Conservation (phyloP, 495 filamentous ascomycete species). For the Pseudomonodictys pantanalensis region DNA sequence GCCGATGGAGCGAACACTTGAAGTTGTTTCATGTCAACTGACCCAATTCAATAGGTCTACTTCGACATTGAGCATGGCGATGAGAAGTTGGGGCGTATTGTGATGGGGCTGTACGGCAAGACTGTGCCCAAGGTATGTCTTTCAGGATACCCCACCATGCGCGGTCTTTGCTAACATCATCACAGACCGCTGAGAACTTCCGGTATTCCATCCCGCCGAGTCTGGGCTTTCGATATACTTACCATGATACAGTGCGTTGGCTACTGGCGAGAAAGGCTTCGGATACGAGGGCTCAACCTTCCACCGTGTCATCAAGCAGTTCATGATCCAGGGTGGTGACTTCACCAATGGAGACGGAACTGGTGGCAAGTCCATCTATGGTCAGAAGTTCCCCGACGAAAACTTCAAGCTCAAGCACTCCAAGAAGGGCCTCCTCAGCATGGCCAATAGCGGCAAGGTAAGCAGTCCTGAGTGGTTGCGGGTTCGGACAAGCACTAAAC, state of each 20-base stretch:
- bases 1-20: neutral
- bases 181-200: conserved; percentile 93
- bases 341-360: conserved; percentile 95
- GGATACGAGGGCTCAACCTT: conserved; percentile 94
- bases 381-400: conserved; percentile 92
- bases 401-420: conserved; percentile 98
- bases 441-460: too few species aligned
- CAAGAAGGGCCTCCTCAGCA: conserved; percentile 66
- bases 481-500: neutral
- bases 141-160: neutral
- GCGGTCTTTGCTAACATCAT: conserved; percentile 14
- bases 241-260: conserved; percentile 60
- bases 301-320: conserved; percentile 97
- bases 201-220: conserved; percentile 45
- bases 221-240: conserved; percentile 21
- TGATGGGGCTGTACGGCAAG: conserved; percentile 95
- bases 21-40: conserved; percentile 4
- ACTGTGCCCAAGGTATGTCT: conserved; percentile 78
- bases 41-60: conserved; percentile 58
- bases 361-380: conserved; percentile 97
- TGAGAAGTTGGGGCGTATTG: conserved; percentile 77
- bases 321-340: conserved; percentile 99
- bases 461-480: too few species aligned
- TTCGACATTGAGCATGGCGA: conserved; percentile 95
- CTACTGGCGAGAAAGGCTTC: conserved; percentile 95